A percentile compares a stretch with the other conserved stretches of the same genome.
Evolutionary conservation across 148 eudicot species (phyloP).

Genomic region (Camellia japonica): DNA sequence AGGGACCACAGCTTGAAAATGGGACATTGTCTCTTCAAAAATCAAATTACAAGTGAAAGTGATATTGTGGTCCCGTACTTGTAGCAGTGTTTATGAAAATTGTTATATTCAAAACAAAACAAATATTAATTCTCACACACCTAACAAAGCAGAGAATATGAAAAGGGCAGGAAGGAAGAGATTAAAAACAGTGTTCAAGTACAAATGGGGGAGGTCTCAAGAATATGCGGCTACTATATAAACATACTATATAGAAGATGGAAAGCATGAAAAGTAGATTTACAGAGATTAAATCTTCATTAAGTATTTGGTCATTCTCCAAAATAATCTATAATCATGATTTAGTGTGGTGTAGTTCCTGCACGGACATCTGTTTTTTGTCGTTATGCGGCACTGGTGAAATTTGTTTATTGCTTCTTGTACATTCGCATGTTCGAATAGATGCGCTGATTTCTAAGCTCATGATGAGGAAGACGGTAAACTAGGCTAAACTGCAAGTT

Average conservation of each 20-base stretch:
- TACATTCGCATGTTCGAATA: constrained; percentile 16
- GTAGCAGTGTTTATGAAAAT: neutral
- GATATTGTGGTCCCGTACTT: constrained; percentile 11
- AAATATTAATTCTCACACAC: neutral
- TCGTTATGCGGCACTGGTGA: constrained; percentile 9
- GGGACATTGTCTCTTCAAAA: neutral
- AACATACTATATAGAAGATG: constrained; percentile 10
- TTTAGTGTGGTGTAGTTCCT: constrained; percentile 3
- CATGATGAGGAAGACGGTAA: constrained; percentile 22
- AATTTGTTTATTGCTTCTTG: constrained; percentile 11
- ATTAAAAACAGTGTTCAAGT: constrained; percentile 20
- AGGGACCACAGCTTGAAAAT: constrained; percentile 15
- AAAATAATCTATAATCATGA: constrained; percentile 13
- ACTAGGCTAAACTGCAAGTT: neutral
- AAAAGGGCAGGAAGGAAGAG: neutral
- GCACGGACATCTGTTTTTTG: constrained; percentile 27
- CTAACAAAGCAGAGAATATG: constrained; percentile 9
- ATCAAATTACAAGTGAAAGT: neutral
- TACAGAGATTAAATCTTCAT: constrained; percentile 6
- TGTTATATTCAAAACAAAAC: neutral
- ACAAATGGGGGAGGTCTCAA: constrained; percentile 35
- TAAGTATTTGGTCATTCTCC: constrained; percentile 1
- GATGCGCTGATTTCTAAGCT: constrained; percentile 14
- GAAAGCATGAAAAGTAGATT: constrained; percentile 23
- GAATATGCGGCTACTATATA: constrained; percentile 33